These are phyloP conservation scores for Daldinia loculata DNA, from an alignment of 495 filamentous ascomycete genomes.

Conservation along the genomic window DNA sequence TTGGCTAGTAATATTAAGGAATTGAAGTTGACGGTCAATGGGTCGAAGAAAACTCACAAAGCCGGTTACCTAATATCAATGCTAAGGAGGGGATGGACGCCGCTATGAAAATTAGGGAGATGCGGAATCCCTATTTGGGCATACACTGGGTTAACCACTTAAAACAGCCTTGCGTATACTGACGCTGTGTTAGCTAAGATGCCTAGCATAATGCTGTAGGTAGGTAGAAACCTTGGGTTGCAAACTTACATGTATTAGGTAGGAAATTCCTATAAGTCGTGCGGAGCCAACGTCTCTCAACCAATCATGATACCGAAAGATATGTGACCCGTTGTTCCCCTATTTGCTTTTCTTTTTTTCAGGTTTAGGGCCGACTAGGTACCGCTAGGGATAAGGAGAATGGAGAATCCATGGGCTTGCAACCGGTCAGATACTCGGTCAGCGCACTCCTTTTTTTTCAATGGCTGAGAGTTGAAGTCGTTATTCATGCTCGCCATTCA, in stretches of 20 bases:
- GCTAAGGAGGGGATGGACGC: neutral
- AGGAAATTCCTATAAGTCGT: slow-evolving; percentile 30
- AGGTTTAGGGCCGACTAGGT: slow-evolving; percentile 40
- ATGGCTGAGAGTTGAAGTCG: slow-evolving; percentile 10
- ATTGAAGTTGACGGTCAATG: neutral
- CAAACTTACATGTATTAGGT: slow-evolving; percentile 16
- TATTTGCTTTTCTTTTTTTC: slow-evolving; percentile 27
- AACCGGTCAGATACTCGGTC: slow-evolving; percentile 39
- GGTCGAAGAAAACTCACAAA: neutral
- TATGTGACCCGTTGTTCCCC: slow-evolving; percentile 25
- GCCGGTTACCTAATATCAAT: neutral
- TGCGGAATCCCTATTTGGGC: neutral
- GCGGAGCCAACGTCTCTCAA: slow-evolving; percentile 30
- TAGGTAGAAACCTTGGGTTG: slow-evolving; percentile 14
- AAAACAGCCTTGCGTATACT: slow-evolving; percentile 20
- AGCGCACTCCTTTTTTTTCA: slow-evolving; percentile 25
- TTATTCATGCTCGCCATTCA: slow-evolving; percentile 20
- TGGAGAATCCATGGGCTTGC: slow-evolving; percentile 19
- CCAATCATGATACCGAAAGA: slow-evolving; percentile 34
- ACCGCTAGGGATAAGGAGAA: slow-evolving; percentile 25
- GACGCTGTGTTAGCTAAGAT: slow-evolving; percentile 24
- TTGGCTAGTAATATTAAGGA: neutral
- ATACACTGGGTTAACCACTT: neutral
- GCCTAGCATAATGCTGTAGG: neutral
- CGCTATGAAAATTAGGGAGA: neutral